phyloP scores from a whole-genome alignment of 1,284 basidiomycete species.

The Apiotrichum porosum region DNA sequence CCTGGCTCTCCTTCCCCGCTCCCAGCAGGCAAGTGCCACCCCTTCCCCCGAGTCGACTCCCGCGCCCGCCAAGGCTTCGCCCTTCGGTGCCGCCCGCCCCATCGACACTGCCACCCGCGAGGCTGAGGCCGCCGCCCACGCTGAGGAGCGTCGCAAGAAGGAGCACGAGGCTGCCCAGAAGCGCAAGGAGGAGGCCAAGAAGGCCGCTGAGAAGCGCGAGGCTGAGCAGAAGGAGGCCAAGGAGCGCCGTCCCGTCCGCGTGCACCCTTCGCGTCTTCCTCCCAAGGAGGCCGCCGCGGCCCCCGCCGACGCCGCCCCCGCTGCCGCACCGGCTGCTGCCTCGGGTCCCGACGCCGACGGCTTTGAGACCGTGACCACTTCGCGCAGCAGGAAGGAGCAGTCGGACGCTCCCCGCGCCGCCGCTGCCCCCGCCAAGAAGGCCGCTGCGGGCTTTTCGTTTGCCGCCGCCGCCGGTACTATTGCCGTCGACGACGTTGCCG shows the following conservation, averaged over 20 bases:
- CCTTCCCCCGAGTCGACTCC: constrained; percentile 56
- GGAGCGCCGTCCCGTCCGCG: constrained; percentile 15
- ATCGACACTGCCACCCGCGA: constrained; percentile 77
- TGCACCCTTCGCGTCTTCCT: constrained; percentile 23
- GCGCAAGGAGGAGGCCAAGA: constrained; percentile 38
- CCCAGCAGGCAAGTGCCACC: constrained; percentile 50
- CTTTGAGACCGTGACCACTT: constrained; percentile 26
- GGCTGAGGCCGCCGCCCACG: constrained; percentile 50
- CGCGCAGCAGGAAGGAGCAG: constrained; percentile 17
- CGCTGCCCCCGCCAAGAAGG: constrained; percentile 3
- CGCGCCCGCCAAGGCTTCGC: constrained; percentile 54
- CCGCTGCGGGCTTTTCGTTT: constrained; percentile 38
- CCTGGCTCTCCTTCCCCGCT: constrained; percentile 73
- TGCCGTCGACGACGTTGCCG: constrained; percentile 25
- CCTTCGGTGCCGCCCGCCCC: constrained; percentile 88
- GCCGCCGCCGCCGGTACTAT: constrained; percentile 36
- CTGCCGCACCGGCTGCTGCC: constrained; percentile 2
- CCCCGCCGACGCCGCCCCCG: constrained; percentile 1
- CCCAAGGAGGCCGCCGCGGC: constrained; percentile 10
- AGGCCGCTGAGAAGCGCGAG: constrained; percentile 14
- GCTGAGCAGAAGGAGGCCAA: constrained; percentile 10
- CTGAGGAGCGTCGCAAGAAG: constrained; percentile 35
- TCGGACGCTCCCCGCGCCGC: constrained; percentile 17
- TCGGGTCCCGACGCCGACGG: constrained; percentile 39
- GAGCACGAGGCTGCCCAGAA: constrained; percentile 20